Evolutionary conservation across 1,139 yeast genomes (phyloP).

Genomic region (Ashbya aceris): DNA sequence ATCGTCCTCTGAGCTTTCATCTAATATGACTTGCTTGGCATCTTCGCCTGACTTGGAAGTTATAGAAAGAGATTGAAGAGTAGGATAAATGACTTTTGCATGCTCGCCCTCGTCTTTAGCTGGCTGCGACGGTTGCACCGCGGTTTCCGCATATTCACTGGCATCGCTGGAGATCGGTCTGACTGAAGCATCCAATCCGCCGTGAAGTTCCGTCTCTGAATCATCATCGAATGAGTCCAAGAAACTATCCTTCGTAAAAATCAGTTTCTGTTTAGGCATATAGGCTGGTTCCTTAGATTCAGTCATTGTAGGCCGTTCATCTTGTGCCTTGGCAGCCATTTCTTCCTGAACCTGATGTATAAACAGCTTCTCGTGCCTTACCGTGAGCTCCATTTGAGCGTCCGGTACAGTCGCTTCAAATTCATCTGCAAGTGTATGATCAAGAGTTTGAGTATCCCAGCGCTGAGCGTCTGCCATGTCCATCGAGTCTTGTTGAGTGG

Average conservation of each 20-base stretch:
- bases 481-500: too few relatives aligned
- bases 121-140: too few relatives aligned
- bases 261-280: background rate
- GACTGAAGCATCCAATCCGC: too few relatives aligned
- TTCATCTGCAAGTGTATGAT: too few relatives aligned
- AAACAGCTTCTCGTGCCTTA: background rate
- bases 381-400: background rate
- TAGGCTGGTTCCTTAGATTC: background rate
- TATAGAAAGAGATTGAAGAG: too few relatives aligned
- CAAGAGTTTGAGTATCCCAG: too few relatives aligned
- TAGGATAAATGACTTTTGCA: too few relatives aligned
- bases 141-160: too few relatives aligned
- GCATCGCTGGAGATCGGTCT: too few relatives aligned
- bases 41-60: too few relatives aligned
- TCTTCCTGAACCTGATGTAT: conserved; percentile 13
- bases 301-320: conserved; percentile 2
- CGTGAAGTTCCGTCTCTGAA: conserved; percentile 5
- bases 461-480: too few relatives aligned
- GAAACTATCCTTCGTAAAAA: conserved; percentile 16
- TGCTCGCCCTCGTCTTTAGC: too few relatives aligned
- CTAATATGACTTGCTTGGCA: conserved; percentile 11
- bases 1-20: conserved; percentile 16
- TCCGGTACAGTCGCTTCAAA: background rate
- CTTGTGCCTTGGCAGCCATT: conserved; percentile 8
- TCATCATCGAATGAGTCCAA: conserved; percentile 15